Base-by-base conservation (phyloP, 2,329 filamentous ascomycete species). In the Ophiostoma fasciatum region DNA sequence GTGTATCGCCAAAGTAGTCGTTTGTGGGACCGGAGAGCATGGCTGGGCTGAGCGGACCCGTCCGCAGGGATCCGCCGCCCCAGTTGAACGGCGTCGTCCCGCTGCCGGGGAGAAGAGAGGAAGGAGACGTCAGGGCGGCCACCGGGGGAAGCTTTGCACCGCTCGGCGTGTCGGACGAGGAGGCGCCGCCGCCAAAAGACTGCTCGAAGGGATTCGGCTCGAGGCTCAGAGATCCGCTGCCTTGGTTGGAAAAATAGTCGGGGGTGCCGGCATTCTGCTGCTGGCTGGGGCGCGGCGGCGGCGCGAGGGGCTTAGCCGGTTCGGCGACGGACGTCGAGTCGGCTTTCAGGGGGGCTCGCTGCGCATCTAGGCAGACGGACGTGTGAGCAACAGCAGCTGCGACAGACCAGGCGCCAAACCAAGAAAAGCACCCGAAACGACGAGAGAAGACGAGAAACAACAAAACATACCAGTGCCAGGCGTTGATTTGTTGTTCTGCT, bases 141-240 rank as follows among this genome's bases (percentile, higher is more conserved):
- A 96, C 85, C 13, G 87, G 82, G 34, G 90, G 90, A 43, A 98
- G 66, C 51, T 94, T 78, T 40, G 74, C 76, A 45, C 73, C 79
- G 47, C 83, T 82, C 13, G 88, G 85, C 22, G 88, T 93, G 55
- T 93, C 83, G 48, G 74, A 61, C n/a, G n/a, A n/a, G n/a, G n/a
- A n/a, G n/a, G n/a, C n/a, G 18, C 66, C 61, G 37, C 62, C 62
- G 42, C 71, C 77, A 55, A 98, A 98, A 7, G 88, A 94, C 59
- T 90, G 83, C 56, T 96, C 90, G 51, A 98, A 96, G 8, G 90
- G 88, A 58, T 98, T 96, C 41, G 85, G 85, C 63, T 96, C 90
- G 55, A 81, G 71, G 49, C 72, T 78, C 53, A 85, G 58, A 36
- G 66, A 68, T 46, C 60, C 64, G 49, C 53, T 58, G 42, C 53